Evolutionary conservation across 208 protist genomes (phyloP), one percentile per base, ranked within the genome.

Genomic region (Porcisia hertigi): DNA sequence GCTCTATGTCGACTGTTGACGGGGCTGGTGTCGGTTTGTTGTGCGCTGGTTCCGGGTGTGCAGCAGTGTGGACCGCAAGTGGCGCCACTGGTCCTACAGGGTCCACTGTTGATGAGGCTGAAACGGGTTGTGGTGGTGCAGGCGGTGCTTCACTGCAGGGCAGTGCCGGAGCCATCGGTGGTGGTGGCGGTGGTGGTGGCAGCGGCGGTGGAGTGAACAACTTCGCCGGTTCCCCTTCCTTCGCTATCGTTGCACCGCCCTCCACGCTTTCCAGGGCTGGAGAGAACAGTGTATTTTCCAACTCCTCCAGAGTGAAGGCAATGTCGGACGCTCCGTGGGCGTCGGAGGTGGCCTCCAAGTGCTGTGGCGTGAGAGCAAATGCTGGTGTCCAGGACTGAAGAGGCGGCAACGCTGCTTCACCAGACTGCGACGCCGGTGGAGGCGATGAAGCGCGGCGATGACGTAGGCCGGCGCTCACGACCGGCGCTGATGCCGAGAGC

Each of bases 261-360:
- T 67, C 67, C 7, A 12, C 53, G 2, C 69, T 12, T 41, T 81
- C 77, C 1, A 20, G 8, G 4, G 23, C 12, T 0, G 67, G 54
- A 16, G 78, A 73, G 70, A 94, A 93, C 25, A 96, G 88, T 11
- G 87, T 83, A 54, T 87, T 54, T 65, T 96, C 92, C 47, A 96
- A 64, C 76, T 94, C 89, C 74, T 96, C 86, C 55, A 96, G 73
- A 18, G 90, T 94, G 55, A 88, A 93, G n/a, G 92, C 84, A 64
- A 93, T 82, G 43, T 92, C 88, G 12, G 83, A 82, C n/a, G 78
- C 73, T 2, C 41, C 58, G 30, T 70, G 53, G 20, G 65, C 60
- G 5, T 77, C 73, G 1, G 75, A n/a, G 2, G 63, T 66, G 3
- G 64, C 41, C 62, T 57, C 66, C 30, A 78, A 73, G 9, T 71